These are phyloP conservation scores for Xylaria sp. DNA, from an alignment of 2,329 filamentous ascomycete genomes.

Conservation along the genomic window DNA sequence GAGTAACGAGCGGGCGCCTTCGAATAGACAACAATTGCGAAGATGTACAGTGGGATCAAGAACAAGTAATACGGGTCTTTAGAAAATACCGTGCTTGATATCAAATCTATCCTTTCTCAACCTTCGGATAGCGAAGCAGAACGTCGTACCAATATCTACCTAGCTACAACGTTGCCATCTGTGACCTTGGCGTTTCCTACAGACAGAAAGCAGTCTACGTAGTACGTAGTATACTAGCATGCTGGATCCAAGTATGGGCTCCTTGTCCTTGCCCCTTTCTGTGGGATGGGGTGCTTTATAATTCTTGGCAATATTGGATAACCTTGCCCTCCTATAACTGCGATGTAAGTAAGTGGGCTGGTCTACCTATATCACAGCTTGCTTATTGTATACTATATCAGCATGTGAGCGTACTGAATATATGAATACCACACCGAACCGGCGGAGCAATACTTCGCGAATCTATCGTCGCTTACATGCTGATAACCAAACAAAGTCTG, in stretches of 20 bases:
- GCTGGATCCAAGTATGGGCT: constrained; percentile 15
- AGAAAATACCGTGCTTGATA: constrained; percentile 5
- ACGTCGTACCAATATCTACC: constrained; percentile 5
- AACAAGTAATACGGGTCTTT: background rate
- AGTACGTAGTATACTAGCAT: too few relatives aligned
- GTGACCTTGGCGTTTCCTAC: constrained; percentile 9
- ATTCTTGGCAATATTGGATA: constrained; percentile 26
- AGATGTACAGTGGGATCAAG: constrained; percentile 12
- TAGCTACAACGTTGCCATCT: constrained; percentile 13
- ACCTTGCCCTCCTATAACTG: constrained; percentile 19
- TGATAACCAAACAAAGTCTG: background rate
- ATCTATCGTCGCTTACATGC: background rate
- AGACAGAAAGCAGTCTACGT: constrained; percentile 4
- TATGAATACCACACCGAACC: constrained; percentile 23
- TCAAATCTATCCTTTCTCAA: constrained; percentile 4
- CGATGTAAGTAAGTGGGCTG: constrained; percentile 4
- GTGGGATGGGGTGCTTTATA: constrained; percentile 9
- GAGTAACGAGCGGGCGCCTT: background rate
- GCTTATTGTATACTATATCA: constrained; percentile 11
- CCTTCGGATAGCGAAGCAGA: constrained; percentile 8
- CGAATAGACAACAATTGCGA: background rate
- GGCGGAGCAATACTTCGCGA: background rate
- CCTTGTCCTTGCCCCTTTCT: background rate
- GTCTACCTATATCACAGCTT: constrained; percentile 13
- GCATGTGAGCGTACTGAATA: constrained; percentile 22